Conservation (phyloP, 1,284 basidiomycete species). For the Cutaneotrichosporon sp. region DNA sequence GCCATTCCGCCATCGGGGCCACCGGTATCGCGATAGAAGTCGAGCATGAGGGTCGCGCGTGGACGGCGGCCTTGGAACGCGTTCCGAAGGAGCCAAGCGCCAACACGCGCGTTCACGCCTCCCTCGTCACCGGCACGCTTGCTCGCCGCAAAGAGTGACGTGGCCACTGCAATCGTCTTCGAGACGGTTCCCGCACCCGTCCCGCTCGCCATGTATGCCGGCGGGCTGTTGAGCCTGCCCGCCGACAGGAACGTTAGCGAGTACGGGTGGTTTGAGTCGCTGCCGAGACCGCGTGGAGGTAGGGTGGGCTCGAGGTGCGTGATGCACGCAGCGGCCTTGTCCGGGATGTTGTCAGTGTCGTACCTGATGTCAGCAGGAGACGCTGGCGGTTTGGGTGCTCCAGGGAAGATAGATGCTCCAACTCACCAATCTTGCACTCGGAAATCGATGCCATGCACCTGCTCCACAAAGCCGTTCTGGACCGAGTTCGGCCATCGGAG, state of each 20-base stretch:
- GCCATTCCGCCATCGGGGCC: constrained; percentile 20
- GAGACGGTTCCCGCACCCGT: constrained; percentile 13
- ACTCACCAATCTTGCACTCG: constrained; percentile 77
- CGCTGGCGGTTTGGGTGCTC: background rate
- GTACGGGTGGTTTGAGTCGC: constrained; percentile 43
- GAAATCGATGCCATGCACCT: constrained; percentile 59
- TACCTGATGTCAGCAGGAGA: constrained; percentile 15
- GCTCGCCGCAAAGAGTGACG: constrained; percentile 11
- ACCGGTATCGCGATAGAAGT: constrained; percentile 40
- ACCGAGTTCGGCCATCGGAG: constrained; percentile 74
- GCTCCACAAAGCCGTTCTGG: constrained; percentile 70
- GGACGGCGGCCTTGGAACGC: constrained; percentile 33
- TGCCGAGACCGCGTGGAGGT: constrained; percentile 7
- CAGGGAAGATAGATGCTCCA: background rate
- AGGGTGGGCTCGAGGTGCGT: constrained; percentile 29
- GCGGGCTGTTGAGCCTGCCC: constrained; percentile 70
- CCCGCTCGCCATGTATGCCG: constrained; percentile 59
- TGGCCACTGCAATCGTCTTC: constrained; percentile 5
- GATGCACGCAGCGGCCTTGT: constrained; percentile 58
- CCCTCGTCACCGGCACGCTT: constrained; percentile 38
- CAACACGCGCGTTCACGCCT: constrained; percentile 72
- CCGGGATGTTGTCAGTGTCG: constrained; percentile 18
- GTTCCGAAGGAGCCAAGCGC: constrained; percentile 64
- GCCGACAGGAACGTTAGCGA: constrained; percentile 75
- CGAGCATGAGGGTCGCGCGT: constrained; percentile 42